These are phyloP conservation scores for Colletotrichum agaves DNA, from an alignment of 2,329 filamentous ascomycete genomes.

Conservation along the genomic window DNA sequence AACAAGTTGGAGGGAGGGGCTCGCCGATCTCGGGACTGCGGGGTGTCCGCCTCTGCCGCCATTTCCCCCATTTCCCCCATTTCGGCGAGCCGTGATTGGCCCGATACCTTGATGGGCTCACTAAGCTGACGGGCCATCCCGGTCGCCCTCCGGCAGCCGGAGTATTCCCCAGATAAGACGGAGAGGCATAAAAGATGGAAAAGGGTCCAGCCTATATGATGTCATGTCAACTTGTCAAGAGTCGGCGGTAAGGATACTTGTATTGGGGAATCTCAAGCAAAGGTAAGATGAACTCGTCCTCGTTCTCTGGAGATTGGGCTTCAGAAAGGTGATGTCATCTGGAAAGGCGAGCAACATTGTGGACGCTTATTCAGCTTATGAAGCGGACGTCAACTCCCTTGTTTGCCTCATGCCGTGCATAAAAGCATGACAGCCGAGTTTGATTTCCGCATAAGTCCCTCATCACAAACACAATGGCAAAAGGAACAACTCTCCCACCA, in stretches of 20 bases:
- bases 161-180: neutral
- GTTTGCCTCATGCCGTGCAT: neutral
- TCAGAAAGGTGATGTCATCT: no score
- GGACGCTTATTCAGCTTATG: no score
- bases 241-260: no score
- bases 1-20: conserved; percentile 18
- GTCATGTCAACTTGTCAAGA: neutral
- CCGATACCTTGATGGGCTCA: neutral
- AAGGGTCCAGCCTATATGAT: conserved; percentile 3
- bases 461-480: no score
- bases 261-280: no score
- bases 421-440: no score
- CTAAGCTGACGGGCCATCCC: conserved; percentile 18
- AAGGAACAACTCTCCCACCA: no score
- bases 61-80: neutral
- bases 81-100: conserved; percentile 5
- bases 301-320: no score
- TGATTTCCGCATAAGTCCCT: no score
- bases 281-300: no score
- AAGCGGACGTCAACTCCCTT: neutral
- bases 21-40: conserved; percentile 36
- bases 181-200: neutral
- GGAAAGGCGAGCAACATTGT: no score
- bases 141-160: conserved; percentile 31
- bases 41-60: conserved; percentile 7